These are phyloP conservation scores for Exophiala aquamarina DNA, from an alignment of 2,329 filamentous ascomycete species.

Conservation along the genomic window DNA sequence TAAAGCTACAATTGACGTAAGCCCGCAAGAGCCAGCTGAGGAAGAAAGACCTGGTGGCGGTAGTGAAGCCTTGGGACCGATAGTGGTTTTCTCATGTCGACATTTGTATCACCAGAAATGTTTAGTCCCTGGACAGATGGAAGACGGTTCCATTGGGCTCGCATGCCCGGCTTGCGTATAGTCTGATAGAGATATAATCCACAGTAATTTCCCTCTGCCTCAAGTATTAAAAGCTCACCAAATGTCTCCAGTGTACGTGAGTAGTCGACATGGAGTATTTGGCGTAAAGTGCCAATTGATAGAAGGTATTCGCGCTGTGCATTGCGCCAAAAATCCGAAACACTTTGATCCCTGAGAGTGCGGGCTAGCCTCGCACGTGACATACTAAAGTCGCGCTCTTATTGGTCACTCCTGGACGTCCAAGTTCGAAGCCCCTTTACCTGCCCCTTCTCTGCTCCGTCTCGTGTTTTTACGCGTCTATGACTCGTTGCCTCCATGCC, in stretches of 20 bases:
- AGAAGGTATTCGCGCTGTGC: too few relatives aligned
- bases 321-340: not conserved
- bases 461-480: too few relatives aligned
- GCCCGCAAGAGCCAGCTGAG: slow-evolving; percentile 9
- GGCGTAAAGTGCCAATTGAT: too few relatives aligned
- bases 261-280: too few relatives aligned
- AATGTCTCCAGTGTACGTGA: too few relatives aligned
- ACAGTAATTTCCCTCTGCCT: not conserved
- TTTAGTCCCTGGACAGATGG: slow-evolving; percentile 34
- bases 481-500: too few relatives aligned
- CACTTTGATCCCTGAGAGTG: not conserved
- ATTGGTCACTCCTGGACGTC: too few relatives aligned
- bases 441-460: not conserved
- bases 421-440: not conserved
- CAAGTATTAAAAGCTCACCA: too few relatives aligned
- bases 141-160: slow-evolving; percentile 13
- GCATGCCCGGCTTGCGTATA: slow-evolving; percentile 22
- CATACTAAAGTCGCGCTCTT: not conserved
- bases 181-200: slow-evolving; percentile 1
- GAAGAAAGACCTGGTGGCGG: slow-evolving; percentile 6
- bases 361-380: not conserved
- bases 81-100: slow-evolving; percentile 50
- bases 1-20: slow-evolving; percentile 20
- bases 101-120: slow-evolving; percentile 50
- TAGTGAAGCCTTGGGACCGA: slow-evolving; percentile 28